Conservation (phyloP, 192 early-diverging fungal species). For the Backusella luteola region DNA sequence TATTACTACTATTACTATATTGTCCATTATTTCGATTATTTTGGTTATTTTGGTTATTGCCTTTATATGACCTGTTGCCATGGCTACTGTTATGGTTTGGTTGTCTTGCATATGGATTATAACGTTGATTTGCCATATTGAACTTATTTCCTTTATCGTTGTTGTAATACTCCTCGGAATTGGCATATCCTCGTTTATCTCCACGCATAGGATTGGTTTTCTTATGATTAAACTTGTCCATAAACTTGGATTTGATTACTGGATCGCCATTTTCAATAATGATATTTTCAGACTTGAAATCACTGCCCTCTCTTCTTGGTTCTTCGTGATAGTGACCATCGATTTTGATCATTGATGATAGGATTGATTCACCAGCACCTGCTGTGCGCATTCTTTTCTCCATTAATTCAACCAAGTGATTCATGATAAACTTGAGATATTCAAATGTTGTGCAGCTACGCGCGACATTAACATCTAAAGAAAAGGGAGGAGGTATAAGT, state of each 20-base stretch:
- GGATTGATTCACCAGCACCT: neutral
- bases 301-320: neutral
- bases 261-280: neutral
- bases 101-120: neutral
- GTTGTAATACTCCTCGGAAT: neutral
- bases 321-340: constrained; percentile 3
- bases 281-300: neutral
- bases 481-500: neutral
- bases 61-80: neutral
- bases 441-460: constrained; percentile 7
- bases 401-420: neutral
- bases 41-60: neutral
- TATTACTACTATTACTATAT: neutral
- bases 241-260: neutral
- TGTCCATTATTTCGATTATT: neutral
- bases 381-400: neutral
- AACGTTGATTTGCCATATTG: neutral
- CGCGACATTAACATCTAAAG: constrained; percentile 5
- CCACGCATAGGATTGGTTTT: neutral
- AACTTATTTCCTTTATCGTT: neutral
- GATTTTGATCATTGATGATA: constrained; percentile 13
- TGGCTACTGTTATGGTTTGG: neutral
- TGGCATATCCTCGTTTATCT: neutral
- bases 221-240: neutral
- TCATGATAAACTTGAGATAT: neutral